Percentiles rank a stretch among this genome's conserved stretches.
These are phyloP conservation scores for Glycine latifolia DNA, from an alignment of 306 rosid genomes.

Conservation along the genomic window DNA sequence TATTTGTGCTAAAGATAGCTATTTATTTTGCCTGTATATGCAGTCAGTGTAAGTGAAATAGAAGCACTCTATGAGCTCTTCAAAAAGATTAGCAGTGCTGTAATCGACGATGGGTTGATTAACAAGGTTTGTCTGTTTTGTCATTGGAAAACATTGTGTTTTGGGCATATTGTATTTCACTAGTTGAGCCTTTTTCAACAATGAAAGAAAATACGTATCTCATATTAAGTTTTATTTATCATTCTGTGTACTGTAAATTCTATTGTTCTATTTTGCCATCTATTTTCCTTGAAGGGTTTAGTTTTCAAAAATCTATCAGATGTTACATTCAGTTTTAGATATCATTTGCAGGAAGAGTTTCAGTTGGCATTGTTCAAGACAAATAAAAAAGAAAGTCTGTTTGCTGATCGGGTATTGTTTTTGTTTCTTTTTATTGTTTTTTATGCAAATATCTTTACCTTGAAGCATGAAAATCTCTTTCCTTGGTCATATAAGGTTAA, in stretches of 20 bases:
- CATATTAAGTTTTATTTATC: not conserved
- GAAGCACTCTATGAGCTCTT: constrained; percentile 98
- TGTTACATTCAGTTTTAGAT: constrained; percentile 32
- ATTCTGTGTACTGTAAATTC: not conserved
- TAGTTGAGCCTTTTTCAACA: constrained; percentile 1
- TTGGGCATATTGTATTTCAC: constrained; percentile 33
- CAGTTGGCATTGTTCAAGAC: constrained; percentile 97
- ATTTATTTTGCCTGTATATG: constrained; percentile 40
- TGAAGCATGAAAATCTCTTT: constrained; percentile 7
- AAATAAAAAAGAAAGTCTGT: constrained; percentile 94
- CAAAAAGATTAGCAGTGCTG: constrained; percentile 97
- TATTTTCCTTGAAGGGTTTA: constrained; percentile 4
- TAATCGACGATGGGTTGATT: constrained; percentile 94
- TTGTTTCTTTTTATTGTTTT: constrained; percentile 28
- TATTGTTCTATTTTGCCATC: constrained; percentile 6
- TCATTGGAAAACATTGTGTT: constrained; percentile 9
- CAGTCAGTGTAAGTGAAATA: constrained; percentile 98
- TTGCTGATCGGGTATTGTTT: constrained; percentile 89
- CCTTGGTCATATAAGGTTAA: constrained; percentile 4
- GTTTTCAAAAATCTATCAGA: constrained; percentile 3
- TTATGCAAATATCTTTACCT: constrained; percentile 26
- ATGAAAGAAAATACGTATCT: not conserved
- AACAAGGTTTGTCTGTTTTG: constrained; percentile 72
- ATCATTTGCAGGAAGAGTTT: constrained; percentile 84
- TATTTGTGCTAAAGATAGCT: constrained; percentile 15